Evolutionary conservation across 805 yeast species (phyloP), one percentile per base, ranked within the genome.

Genomic region (Candida ponderosae): DNA sequence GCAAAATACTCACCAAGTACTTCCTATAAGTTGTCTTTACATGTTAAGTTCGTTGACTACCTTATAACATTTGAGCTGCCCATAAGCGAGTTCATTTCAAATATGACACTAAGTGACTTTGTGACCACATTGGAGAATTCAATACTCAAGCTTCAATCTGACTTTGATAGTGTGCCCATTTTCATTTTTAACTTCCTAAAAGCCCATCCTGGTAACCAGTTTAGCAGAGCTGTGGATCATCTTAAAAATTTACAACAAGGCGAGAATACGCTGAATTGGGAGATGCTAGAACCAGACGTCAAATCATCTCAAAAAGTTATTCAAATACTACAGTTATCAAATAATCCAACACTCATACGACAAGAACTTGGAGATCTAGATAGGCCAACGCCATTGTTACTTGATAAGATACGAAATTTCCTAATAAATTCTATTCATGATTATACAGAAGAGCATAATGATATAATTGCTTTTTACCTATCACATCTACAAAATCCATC

Each of bases 1-100:
- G 34, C 48, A 1, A 43, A 42, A 17, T 34, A 37, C 18, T 34
- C 51, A 4, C 47, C 49, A 8, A 32, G 44, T 6, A 28, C 21
- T 1, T 43, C 40, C 15, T 53, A 48, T 36, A 49, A 37, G 23
- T 38, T 27, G n/a, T 50, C 51, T 31, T 35, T 45, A 36, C 42
- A 45, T 15, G 31, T 53, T 30, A 49, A 51, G 29, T 52, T 52
- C 20, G 29, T 53, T 2, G 41, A 44, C 9, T 41, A 42, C 14
- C 20, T 52, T 6, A 26, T 33, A 3, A 20, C 18, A 13, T 49
- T 46, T 38, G 43, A 40, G 3, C n/a, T 50, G 10, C 33, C 37
- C 9, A 45, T 52, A 31, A 37, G 41, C 4, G 40, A 40, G 4
- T 53, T 34, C 29, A 43, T 52, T 14, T 32, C 47, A 3, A 53